Conservation (phyloP, 1,284 basidiomycete genomes). For the Baeospora myosura region DNA sequence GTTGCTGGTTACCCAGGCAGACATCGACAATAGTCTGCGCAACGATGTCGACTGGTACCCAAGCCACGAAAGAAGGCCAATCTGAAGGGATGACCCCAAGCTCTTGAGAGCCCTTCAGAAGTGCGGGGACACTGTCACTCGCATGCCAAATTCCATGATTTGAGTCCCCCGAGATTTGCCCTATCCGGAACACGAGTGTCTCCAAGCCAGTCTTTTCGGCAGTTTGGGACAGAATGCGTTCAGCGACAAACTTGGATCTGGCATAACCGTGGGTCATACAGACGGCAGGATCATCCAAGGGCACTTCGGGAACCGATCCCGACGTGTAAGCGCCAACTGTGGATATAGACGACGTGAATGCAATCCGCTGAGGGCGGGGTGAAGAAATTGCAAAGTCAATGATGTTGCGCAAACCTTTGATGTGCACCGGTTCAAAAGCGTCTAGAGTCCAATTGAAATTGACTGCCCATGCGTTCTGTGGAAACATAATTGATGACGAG, state of each 20-base stretch:
- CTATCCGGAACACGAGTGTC: slow-evolving; percentile 17
- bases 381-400: slow-evolving; percentile 12
- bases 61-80: slow-evolving; percentile 7
- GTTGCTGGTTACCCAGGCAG: background rate
- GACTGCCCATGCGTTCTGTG: slow-evolving; percentile 22
- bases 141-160: slow-evolving; percentile 9
- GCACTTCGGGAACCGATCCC: background rate
- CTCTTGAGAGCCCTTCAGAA: slow-evolving; percentile 2
- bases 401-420: slow-evolving; percentile 22
- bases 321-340: background rate
- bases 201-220: slow-evolving; percentile 12
- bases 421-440: slow-evolving; percentile 16
- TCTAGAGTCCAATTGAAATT: slow-evolving; percentile 17
- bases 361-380: background rate
- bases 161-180: slow-evolving; percentile 16
- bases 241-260: slow-evolving; percentile 22
- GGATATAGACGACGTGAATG: background rate
- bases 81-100: slow-evolving; percentile 5
- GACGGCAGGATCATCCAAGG: slow-evolving; percentile 13
- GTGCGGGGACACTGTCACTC: background rate
- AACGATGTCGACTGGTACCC: slow-evolving; percentile 12
- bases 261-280: slow-evolving; percentile 19
- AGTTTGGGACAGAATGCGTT: slow-evolving; percentile 16
- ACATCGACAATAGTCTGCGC: slow-evolving; percentile 9
- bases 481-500: too few relatives aligned